These are phyloP conservation scores for Jatropha podagrica DNA, from an alignment of 441 rosid genomes.

Conservation along the genomic window DNA sequence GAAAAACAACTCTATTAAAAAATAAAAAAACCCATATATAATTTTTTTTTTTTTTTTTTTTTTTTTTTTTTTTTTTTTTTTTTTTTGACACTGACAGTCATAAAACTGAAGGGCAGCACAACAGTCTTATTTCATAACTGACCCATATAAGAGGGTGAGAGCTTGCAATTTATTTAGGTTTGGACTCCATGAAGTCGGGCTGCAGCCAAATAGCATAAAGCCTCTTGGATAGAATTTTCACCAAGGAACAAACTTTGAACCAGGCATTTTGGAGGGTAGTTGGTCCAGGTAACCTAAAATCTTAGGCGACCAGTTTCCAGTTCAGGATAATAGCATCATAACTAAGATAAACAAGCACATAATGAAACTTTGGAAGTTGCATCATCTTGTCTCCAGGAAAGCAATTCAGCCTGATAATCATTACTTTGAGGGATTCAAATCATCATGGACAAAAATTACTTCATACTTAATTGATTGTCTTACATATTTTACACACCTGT, in stretches of 20 bases:
- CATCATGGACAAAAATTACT: neutral
- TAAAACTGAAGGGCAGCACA: neutral
- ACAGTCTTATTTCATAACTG: neutral
- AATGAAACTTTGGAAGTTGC: neutral
- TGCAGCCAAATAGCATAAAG: neutral
- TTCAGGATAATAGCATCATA: neutral
- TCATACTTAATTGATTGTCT: neutral
- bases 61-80: too few relatives aligned
- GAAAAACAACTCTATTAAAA: too few relatives aligned
- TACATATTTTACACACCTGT: constrained; percentile 25
- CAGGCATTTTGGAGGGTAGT: constrained; percentile 8
- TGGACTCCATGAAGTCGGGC: neutral
- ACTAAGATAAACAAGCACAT: neutral
- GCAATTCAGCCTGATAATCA: constrained; percentile 5
- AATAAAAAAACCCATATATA: too few relatives aligned
- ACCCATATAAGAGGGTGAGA: neutral
- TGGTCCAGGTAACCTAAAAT: neutral
- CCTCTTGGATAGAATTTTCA: constrained; percentile 8
- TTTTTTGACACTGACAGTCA: neutral
- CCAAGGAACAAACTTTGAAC: neutral
- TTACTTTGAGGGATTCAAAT: neutral
- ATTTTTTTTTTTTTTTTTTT: too few relatives aligned
- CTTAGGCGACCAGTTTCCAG: neutral
- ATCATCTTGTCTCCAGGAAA: constrained; percentile 12
- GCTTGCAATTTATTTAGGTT: constrained; percentile 7